Evolutionary conservation across 2,329 filamentous ascomycete genomes (phyloP).

Genomic region (Colletotrichum brevisporum): DNA sequence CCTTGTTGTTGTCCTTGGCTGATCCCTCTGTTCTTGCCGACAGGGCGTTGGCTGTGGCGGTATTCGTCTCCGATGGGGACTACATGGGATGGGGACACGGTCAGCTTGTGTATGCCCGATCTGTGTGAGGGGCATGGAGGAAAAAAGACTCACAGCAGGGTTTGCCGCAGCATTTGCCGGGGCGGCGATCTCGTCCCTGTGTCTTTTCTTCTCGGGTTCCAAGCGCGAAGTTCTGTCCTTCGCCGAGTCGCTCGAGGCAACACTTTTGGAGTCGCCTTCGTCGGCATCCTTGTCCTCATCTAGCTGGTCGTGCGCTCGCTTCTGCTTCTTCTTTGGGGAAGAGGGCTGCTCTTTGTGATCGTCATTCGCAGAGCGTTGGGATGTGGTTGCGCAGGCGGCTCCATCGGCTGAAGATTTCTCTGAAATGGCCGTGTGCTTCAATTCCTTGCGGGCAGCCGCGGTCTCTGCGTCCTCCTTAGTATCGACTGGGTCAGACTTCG

Average conservation of each 20-base stretch:
- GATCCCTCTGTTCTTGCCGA: slow-evolving; percentile 38
- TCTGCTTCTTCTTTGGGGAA: slow-evolving; percentile 79
- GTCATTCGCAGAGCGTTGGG: slow-evolving; percentile 50
- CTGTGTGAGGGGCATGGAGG: neutral
- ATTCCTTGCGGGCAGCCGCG: slow-evolving; percentile 73
- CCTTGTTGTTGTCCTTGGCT: slow-evolving; percentile 41
- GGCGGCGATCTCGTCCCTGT: slow-evolving; percentile 65
- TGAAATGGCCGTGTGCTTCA: slow-evolving; percentile 75
- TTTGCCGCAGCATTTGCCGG: slow-evolving; percentile 9
- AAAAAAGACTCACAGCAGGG: slow-evolving; percentile 14
- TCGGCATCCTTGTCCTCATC: slow-evolving; percentile 62
- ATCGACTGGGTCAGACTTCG: slow-evolving; percentile 54
- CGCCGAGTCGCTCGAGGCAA: slow-evolving; percentile 59
- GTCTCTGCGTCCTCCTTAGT: slow-evolving; percentile 73
- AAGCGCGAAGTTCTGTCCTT: slow-evolving; percentile 61
- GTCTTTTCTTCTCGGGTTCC: slow-evolving; percentile 77
- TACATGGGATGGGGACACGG: neutral
- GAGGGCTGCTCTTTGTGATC: slow-evolving; percentile 64
- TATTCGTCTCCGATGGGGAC: slow-evolving; percentile 12
- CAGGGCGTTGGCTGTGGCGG: slow-evolving; percentile 45
- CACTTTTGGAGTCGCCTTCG: slow-evolving; percentile 59
- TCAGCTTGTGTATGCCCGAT: slow-evolving; percentile 9
- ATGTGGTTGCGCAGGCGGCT: slow-evolving; percentile 44
- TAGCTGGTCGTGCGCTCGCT: slow-evolving; percentile 69
- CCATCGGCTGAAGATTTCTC: slow-evolving; percentile 56